A percentile compares a stretch with the other conserved stretches of the same genome.
phyloP scores from a whole-genome alignment of 345 rosid genomes.

The Salix suchowensis region DNA sequence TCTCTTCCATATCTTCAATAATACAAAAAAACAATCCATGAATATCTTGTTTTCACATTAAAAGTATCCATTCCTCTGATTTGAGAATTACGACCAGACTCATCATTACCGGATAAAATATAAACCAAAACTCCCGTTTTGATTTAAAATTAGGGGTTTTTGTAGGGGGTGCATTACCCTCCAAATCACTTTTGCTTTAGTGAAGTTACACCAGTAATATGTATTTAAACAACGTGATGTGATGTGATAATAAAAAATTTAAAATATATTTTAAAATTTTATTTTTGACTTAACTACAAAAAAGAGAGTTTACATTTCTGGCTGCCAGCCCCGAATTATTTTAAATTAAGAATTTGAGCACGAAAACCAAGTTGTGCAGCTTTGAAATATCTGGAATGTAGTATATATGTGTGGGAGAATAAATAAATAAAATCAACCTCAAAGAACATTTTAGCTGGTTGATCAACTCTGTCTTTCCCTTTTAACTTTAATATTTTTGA shows the following conservation, averaged over 20 bases:
- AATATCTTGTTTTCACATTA: too few species aligned
- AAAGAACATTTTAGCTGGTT: background rate
- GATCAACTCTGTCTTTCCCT: slow-evolving; percentile 11
- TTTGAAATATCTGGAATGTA: background rate
- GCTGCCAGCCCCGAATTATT: background rate
- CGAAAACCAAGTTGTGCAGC: background rate
- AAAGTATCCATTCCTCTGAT: too few species aligned
- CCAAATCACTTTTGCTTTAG: slow-evolving; percentile 16
- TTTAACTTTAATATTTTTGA: slow-evolving; percentile 9
- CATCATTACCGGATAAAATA: too few species aligned
- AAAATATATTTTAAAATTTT: too few species aligned
- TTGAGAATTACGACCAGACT: too few species aligned
- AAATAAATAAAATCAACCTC: too few species aligned
- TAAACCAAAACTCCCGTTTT: background rate
- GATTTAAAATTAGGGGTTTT: background rate
- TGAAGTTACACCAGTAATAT: background rate
- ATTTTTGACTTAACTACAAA: too few species aligned
- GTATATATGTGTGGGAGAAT: background rate
- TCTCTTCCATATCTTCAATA: too few species aligned
- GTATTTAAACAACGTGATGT: too few species aligned
- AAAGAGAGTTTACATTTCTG: background rate
- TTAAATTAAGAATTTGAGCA: background rate
- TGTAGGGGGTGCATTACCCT: slow-evolving; percentile 3
- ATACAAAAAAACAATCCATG: too few species aligned
- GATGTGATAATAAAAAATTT: too few species aligned